Conservation (phyloP, 768 basidiomycete genomes). For the Glaciozyma antarctica region DNA sequence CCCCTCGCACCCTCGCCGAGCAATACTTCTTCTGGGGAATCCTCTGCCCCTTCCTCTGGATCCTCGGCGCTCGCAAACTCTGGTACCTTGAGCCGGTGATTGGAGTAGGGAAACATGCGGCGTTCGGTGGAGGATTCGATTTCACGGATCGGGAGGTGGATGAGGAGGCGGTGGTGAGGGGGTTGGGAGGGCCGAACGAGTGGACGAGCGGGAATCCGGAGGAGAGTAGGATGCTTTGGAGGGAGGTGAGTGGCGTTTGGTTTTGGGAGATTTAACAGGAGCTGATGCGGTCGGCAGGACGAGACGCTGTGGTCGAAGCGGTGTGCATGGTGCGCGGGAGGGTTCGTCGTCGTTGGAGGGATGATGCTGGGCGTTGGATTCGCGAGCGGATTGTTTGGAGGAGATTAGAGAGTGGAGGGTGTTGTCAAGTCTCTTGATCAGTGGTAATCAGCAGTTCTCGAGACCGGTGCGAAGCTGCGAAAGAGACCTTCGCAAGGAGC, state of each 20-base stretch:
- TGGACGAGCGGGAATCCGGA: background rate
- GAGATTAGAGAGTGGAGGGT: background rate
- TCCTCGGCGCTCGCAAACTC: conserved; percentile 2
- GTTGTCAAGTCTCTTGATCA: background rate
- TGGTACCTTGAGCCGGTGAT: background rate
- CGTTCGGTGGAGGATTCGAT: background rate
- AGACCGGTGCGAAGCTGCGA: too few species aligned
- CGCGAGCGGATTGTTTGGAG: background rate
- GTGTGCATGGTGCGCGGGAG: background rate
- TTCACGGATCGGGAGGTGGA: background rate
- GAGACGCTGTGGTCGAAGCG: background rate
- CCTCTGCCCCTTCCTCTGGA: conserved; percentile 9
- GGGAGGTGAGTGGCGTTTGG: background rate
- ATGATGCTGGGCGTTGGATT: background rate
- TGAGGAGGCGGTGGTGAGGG: background rate
- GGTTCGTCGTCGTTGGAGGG: background rate
- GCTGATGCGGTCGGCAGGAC: background rate
- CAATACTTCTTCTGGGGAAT: conserved; percentile 18
- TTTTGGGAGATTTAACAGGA: too few species aligned
- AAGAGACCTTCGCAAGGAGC: too few species aligned
- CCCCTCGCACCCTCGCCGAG: conserved; percentile 14
- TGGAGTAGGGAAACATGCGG: background rate
- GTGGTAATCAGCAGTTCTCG: too few species aligned
- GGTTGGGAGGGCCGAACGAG: background rate
- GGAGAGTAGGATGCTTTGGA: background rate